Evolutionary conservation across 1,139 yeast species (phyloP).

Genomic region (Protomyces macrosporus): DNA sequence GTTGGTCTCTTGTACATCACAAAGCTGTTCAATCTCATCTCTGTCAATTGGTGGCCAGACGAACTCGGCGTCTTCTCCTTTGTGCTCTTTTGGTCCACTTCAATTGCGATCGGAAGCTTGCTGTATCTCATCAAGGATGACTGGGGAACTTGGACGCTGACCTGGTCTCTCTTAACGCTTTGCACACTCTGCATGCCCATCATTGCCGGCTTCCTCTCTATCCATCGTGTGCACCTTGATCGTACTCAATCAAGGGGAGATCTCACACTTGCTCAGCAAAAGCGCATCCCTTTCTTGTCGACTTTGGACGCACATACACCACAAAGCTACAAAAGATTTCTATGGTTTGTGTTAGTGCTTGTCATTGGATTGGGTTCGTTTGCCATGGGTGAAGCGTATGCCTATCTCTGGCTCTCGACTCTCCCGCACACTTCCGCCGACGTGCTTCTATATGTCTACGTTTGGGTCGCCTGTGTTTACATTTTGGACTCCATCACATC

Average conservation of each 20-base stretch:
- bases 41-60: constrained; percentile 30
- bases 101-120: constrained; percentile 27
- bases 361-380: constrained; percentile 28
- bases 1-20: constrained; percentile 30
- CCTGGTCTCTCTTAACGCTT: constrained; percentile 29
- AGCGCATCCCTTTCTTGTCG: background rate
- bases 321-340: constrained; percentile 26
- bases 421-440: constrained; percentile 29
- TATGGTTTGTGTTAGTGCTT: constrained; percentile 28
- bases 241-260: background rate
- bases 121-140: constrained; percentile 12
- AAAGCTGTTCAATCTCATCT: constrained; percentile 28
- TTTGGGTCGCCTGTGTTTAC: constrained; percentile 25
- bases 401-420: constrained; percentile 28
- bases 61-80: constrained; percentile 28
- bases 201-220: constrained; percentile 8
- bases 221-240: constrained; percentile 2
- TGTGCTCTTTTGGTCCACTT: constrained; percentile 27
- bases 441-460: constrained; percentile 28
- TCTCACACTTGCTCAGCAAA: background rate
- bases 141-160: constrained; percentile 26
- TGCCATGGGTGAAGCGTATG: constrained; percentile 28
- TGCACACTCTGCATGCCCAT: constrained; percentile 26
- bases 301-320: constrained; percentile 6
- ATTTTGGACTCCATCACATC: constrained; percentile 27